Evolutionary conservation across 1,284 basidiomycete species (phyloP).

Genomic region (Papiliotrema fonsecae): DNA sequence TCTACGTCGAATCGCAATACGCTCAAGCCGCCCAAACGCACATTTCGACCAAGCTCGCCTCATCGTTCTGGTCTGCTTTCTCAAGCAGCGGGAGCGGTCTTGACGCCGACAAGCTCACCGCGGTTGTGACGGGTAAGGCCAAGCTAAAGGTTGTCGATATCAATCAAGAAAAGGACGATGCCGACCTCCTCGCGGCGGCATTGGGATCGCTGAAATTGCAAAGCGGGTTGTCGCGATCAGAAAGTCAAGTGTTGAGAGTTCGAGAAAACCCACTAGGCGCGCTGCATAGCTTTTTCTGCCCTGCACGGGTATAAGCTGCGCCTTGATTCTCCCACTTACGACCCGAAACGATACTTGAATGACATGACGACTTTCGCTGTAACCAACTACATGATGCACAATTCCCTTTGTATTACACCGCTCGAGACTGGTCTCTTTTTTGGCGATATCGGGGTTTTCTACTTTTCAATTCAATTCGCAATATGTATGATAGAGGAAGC

Average conservation of each 20-base stretch:
- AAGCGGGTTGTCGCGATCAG: slow-evolving; percentile 18
- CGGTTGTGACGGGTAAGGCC: slow-evolving; percentile 47
- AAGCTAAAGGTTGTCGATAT: slow-evolving; percentile 42
- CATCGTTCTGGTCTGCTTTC: slow-evolving; percentile 50
- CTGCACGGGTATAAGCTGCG: too few species aligned
- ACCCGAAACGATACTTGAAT: too few species aligned
- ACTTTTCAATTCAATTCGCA: too few species aligned
- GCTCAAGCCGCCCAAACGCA: slow-evolving; percentile 37
- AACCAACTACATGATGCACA: too few species aligned
- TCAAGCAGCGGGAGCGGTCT: slow-evolving; percentile 20
- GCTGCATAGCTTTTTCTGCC: slow-evolving; percentile 6
- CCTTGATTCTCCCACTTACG: too few species aligned
- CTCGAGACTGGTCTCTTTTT: too few species aligned
- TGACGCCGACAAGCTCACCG: slow-evolving; percentile 47
- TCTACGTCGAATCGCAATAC: slow-evolving; percentile 33
- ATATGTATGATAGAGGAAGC: too few species aligned
- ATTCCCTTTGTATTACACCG: too few species aligned
- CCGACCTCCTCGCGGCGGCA: slow-evolving; percentile 24
- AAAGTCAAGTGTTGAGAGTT: slow-evolving; percentile 6
- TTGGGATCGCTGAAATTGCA: slow-evolving; percentile 30
- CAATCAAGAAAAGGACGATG: slow-evolving; percentile 9
- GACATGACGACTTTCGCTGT: too few species aligned
- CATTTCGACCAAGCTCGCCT: slow-evolving; percentile 44
- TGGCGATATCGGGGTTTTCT: too few species aligned
- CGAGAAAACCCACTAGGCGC: slow-evolving; percentile 28